Evolutionary conservation across 2,329 filamentous ascomycete genomes (phyloP).

Genomic region (Aspergillus hortae): DNA sequence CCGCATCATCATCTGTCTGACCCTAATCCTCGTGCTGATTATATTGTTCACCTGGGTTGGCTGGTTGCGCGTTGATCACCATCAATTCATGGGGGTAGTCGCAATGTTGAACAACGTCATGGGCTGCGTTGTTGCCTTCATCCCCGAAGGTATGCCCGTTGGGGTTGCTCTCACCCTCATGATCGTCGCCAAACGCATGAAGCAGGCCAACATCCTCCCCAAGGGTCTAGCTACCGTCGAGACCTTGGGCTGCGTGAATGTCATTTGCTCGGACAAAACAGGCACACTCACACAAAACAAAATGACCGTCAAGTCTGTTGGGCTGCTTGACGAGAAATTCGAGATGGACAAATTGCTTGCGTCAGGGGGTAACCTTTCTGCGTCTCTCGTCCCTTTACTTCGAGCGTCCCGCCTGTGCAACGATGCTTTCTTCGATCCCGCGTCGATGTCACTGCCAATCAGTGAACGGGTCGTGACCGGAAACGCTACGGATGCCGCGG

Average conservation of each 20-base stretch:
- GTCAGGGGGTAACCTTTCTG: slow-evolving; percentile 19
- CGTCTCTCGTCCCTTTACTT: slow-evolving; percentile 57
- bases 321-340: slow-evolving; percentile 23
- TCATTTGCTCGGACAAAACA: slow-evolving; percentile 76
- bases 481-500: slow-evolving; percentile 72
- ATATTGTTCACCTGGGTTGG: slow-evolving; percentile 57
- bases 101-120: slow-evolving; percentile 71
- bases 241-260: slow-evolving; percentile 69
- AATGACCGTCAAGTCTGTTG: slow-evolving; percentile 57
- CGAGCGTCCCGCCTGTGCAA: slow-evolving; percentile 68
- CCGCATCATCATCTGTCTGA: slow-evolving; percentile 64
- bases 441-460: slow-evolving; percentile 58
- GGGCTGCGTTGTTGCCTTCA: slow-evolving; percentile 70
- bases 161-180: slow-evolving; percentile 69
- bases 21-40: slow-evolving; percentile 57
- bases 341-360: slow-evolving; percentile 15
- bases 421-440: slow-evolving; percentile 68
- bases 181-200: slow-evolving; percentile 73
- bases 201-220: slow-evolving; percentile 70
- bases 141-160: slow-evolving; percentile 72
- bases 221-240: slow-evolving; percentile 78
- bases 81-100: slow-evolving; percentile 68
- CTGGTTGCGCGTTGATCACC: slow-evolving; percentile 64
- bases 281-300: slow-evolving; percentile 61
- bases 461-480: slow-evolving; percentile 64